A percentile compares a stretch with the other conserved stretches of the same genome.
phyloP scores from a whole-genome alignment of 2,329 filamentous ascomycete genomes.

The Colletotrichum scovillei region DNA sequence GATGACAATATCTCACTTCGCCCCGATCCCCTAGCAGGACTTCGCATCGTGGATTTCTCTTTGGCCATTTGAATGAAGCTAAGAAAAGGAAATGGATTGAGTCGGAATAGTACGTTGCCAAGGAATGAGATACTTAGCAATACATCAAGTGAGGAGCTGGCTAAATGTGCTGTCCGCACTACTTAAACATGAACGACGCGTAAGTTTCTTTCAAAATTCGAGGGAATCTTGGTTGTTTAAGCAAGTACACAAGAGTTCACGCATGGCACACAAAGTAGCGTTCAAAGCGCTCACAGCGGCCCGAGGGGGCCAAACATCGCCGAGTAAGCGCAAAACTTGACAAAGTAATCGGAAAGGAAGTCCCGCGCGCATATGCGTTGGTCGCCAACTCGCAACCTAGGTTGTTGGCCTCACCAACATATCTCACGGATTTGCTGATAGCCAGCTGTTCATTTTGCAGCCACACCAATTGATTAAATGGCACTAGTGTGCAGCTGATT shows the following conservation, averaged over 20 bases:
- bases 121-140: neutral
- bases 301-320: neutral
- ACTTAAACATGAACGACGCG: neutral
- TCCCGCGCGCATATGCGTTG: neutral
- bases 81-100: neutral
- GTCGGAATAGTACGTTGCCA: neutral
- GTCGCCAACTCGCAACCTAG: neutral
- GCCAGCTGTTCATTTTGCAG: neutral
- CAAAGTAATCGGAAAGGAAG: neutral
- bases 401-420: neutral
- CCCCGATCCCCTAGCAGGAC: neutral
- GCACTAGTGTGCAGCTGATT: neutral
- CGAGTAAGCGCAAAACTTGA: neutral
- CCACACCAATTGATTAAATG: neutral
- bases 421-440: no score
- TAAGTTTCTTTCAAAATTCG: neutral
- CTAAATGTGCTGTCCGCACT: neutral
- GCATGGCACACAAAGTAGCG: neutral
- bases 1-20: neutral
- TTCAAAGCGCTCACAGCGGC: neutral
- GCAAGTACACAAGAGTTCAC: neutral
- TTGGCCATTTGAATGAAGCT: neutral
- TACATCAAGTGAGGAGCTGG: neutral
- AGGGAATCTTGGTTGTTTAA: neutral
- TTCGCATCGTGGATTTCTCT: neutral